phyloP scores from a whole-genome alignment of 1,284 basidiomycete genomes.

The Lentinus polychrous region DNA sequence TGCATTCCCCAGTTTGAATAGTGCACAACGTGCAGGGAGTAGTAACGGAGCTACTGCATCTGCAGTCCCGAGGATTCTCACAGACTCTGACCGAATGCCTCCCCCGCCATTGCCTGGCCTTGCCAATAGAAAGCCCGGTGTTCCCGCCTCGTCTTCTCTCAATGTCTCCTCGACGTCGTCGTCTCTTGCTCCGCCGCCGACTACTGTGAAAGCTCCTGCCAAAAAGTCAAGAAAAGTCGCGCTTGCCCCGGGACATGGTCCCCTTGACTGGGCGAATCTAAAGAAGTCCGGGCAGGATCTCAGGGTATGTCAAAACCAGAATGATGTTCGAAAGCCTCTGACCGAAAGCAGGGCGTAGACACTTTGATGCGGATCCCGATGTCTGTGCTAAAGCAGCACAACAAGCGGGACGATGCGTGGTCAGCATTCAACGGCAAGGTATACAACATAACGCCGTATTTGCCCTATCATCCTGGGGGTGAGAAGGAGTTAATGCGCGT shows the following conservation, averaged over 20 bases:
- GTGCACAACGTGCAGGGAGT: slow-evolving; percentile 62
- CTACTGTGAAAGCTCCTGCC: slow-evolving; percentile 48
- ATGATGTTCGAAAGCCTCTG: slow-evolving; percentile 1
- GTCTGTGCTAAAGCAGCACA: slow-evolving; percentile 80
- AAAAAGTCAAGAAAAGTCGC: slow-evolving; percentile 76
- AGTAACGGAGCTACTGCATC: slow-evolving; percentile 11
- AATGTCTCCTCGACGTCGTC: slow-evolving; percentile 29
- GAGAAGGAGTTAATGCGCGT: slow-evolving; percentile 93
- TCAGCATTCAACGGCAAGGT: slow-evolving; percentile 89
- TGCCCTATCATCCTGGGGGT: slow-evolving; percentile 92
- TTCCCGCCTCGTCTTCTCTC: slow-evolving; percentile 18
- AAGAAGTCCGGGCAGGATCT: slow-evolving; percentile 77
- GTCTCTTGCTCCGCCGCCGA: slow-evolving; percentile 53
- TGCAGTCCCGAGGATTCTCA: slow-evolving; percentile 37
- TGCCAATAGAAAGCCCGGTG: slow-evolving; percentile 38
- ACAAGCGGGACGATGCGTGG: slow-evolving; percentile 88
- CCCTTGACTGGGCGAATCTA: slow-evolving; percentile 91
- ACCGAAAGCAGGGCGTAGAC: slow-evolving; percentile 47
- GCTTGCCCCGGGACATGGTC: slow-evolving; percentile 85
- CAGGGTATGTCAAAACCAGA: slow-evolving; percentile 51
- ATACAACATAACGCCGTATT: slow-evolving; percentile 93
- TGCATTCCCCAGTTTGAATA: slow-evolving; percentile 76
- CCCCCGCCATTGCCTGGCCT: slow-evolving; percentile 55
- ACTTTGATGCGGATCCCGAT: slow-evolving; percentile 72
- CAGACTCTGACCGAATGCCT: slow-evolving; percentile 59